Conservation (phyloP, 176 grass and related monocot genomes). For the Secale cereale region DNA sequence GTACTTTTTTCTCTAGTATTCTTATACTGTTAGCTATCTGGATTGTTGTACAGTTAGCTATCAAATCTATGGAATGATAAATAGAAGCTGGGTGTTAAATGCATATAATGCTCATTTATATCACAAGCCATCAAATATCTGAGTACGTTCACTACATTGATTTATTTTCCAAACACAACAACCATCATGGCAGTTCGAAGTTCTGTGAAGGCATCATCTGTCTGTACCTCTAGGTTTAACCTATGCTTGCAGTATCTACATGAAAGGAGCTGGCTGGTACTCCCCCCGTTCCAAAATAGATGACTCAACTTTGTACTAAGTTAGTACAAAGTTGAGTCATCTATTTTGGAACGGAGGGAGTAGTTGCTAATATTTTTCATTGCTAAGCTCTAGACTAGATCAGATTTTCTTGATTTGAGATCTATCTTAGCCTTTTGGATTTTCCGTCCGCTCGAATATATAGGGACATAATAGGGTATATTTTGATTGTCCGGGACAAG, state of each 20-base stretch:
- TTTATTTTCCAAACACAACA: not conserved
- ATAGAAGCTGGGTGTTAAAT: not conserved
- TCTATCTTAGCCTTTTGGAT: not conserved
- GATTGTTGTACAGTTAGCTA: not conserved
- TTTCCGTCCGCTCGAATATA: not conserved
- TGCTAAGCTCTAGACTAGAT: not conserved
- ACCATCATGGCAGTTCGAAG: not conserved
- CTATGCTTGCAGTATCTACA: not conserved
- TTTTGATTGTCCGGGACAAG: not conserved
- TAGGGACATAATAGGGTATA: not conserved
- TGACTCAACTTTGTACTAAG: no score
- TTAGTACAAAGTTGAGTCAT: no score
- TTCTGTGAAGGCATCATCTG: not conserved
- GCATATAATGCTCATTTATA: not conserved
- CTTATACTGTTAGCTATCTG: not conserved
- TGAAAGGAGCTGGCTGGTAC: not conserved
- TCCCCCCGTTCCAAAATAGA: no score
- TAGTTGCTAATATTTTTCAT: not conserved
- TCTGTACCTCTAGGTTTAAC: constrained; percentile 17
- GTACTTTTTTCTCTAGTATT: not conserved
- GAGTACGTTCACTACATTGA: not conserved
- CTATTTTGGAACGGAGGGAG: no score
- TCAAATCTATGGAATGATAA: not conserved
- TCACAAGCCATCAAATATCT: not conserved
- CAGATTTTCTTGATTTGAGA: constrained; percentile 7